Evolutionary conservation across 2,329 filamentous ascomycete genomes (phyloP).

Genomic region (Colletotrichum sp.): DNA sequence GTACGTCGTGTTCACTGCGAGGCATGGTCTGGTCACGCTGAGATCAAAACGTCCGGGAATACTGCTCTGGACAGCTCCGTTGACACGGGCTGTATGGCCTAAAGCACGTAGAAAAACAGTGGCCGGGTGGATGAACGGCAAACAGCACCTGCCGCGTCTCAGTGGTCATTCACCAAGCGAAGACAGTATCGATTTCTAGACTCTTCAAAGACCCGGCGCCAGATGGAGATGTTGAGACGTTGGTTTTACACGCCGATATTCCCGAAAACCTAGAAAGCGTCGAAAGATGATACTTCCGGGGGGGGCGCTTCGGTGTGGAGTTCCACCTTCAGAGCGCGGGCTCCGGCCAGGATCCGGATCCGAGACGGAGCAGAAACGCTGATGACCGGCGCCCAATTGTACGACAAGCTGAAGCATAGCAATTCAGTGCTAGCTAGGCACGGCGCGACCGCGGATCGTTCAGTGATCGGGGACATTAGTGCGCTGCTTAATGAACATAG

Average conservation of each 20-base stretch:
- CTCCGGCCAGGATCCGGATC: slow-evolving; percentile 3
- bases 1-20: not conserved
- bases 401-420: not conserved
- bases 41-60: not conserved
- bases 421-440: not conserved
- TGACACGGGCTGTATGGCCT: not conserved
- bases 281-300: not conserved
- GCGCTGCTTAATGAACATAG: not conserved
- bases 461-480: not conserved
- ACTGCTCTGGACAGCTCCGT: not conserved
- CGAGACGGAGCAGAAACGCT: not conserved
- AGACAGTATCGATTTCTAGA: not conserved
- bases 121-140: not conserved
- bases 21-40: not conserved
- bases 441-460: not conserved
- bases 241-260: not conserved
- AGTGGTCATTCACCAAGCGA: not conserved
- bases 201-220: not conserved
- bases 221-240: not conserved
- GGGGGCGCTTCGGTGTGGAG: not conserved
- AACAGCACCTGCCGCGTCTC: not conserved
- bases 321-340: slow-evolving; percentile 5
- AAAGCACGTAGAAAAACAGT: not conserved
- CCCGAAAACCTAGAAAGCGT: not conserved
- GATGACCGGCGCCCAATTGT: not conserved